phyloP scores from a whole-genome alignment of 192 early-diverging fungal genomes.

The Dissophora ornata region DNA sequence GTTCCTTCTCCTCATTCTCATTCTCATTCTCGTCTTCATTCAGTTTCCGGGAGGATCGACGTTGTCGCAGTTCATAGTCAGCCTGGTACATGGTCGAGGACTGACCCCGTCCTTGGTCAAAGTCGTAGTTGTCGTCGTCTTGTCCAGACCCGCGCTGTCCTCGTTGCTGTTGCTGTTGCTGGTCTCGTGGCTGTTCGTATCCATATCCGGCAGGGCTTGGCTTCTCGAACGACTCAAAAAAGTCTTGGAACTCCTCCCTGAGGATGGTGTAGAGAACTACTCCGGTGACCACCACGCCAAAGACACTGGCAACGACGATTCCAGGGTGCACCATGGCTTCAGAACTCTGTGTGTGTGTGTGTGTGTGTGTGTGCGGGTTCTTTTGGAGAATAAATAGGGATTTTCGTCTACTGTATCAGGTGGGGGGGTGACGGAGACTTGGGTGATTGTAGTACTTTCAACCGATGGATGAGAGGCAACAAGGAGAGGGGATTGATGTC shows the following conservation, averaged over 20 bases:
- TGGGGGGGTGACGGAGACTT: too few species aligned
- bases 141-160: conserved; percentile 3
- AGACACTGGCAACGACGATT: conserved; percentile 19
- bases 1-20: conserved; percentile 10
- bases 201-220: conserved; percentile 2
- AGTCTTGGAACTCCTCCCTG: conserved; percentile 30
- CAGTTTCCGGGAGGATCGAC: background rate
- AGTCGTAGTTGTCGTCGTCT: conserved; percentile 25
- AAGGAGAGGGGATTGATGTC: too few species aligned
- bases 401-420: too few species aligned
- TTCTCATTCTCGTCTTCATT: conserved; percentile 17
- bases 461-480: too few species aligned
- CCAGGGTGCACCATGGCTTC: conserved; percentile 48
- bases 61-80: conserved; percentile 40
- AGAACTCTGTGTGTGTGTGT: background rate
- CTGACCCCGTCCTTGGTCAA: background rate
- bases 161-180: background rate
- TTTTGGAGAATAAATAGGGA: background rate
- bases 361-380: background rate
- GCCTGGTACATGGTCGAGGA: conserved; percentile 15
- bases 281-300: conserved; percentile 40
- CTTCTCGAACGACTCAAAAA: conserved; percentile 23
- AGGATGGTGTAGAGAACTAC: conserved; percentile 40
- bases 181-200: conserved; percentile 6
- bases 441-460: too few species aligned